A percentile compares a stretch with the other conserved stretches of the same genome.
Conservation (phyloP, 208 protist species). For the Phytomonas sp. region DNA sequence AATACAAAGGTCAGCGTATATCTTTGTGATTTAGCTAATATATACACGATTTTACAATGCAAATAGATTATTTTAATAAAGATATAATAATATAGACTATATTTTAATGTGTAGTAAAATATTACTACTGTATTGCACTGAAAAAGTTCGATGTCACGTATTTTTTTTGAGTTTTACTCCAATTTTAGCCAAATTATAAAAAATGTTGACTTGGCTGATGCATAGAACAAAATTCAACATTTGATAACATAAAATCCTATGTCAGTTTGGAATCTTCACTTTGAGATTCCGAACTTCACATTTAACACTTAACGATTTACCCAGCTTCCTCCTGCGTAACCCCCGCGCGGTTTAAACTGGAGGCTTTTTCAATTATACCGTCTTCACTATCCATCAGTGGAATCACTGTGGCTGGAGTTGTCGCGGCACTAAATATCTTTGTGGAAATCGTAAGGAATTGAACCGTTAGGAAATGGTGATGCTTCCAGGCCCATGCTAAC, state of each 20-base stretch:
- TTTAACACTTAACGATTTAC: neutral
- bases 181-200: neutral
- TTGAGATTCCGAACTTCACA: neutral
- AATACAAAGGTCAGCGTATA: neutral
- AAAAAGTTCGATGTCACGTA: neutral
- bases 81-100: neutral
- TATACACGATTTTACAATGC: neutral
- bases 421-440: conserved; percentile 5
- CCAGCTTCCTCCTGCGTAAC: neutral
- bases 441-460: conserved; percentile 24
- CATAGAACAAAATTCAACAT: neutral
- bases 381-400: neutral
- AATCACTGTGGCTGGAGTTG: conserved; percentile 18
- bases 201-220: neutral
- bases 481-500: conserved; percentile 34
- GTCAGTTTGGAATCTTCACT: neutral
- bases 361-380: neutral
- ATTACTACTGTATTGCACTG: neutral
- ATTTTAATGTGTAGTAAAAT: neutral
- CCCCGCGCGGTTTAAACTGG: neutral
- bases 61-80: too few species aligned
- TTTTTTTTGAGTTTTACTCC: neutral
- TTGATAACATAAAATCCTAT: neutral
- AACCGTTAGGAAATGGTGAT: conserved; percentile 16
- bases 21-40: neutral